These are phyloP conservation scores for Curvularia spicifera DNA, from an alignment of 2,329 filamentous ascomycete genomes.

Conservation along the genomic window DNA sequence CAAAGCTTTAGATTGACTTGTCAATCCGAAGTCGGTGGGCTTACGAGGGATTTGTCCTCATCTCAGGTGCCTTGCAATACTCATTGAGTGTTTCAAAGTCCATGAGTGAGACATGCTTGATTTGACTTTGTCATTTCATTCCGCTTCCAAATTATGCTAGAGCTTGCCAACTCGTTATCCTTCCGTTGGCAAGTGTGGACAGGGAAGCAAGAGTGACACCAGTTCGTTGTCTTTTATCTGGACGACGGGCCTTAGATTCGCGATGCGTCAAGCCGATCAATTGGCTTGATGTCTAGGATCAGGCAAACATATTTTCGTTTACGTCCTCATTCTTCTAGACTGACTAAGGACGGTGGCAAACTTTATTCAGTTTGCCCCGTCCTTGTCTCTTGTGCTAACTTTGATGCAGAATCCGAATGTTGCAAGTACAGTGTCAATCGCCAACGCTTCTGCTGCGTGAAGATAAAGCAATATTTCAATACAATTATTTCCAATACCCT, in stretches of 20 bases:
- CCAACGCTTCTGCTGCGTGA: neutral
- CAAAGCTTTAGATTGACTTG: conserved; percentile 3
- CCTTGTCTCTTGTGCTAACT: neutral
- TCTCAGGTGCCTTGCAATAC: conserved; percentile 11
- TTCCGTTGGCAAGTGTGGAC: conserved; percentile 52
- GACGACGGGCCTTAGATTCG: conserved; percentile 39
- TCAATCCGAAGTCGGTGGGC: conserved; percentile 11
- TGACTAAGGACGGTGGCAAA: neutral
- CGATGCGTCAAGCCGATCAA: conserved; percentile 30
- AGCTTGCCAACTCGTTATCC: conserved; percentile 48
- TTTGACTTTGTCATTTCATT: conserved; percentile 15
- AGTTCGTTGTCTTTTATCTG: conserved; percentile 35
- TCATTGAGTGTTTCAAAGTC: neutral
- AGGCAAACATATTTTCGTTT: neutral
- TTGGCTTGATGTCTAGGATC: conserved; percentile 32
- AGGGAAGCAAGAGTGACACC: conserved; percentile 49
- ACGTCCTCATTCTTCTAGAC: neutral
- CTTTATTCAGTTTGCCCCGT: neutral
- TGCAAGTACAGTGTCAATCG: neutral
- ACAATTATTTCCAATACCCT: neutral
- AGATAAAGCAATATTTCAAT: neutral
- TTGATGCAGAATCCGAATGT: neutral
- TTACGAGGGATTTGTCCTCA: conserved; percentile 18
- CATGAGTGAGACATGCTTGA: neutral
- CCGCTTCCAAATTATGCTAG: conserved; percentile 52